Percentiles rank a stretch among this genome's conserved stretches.
Evolutionary conservation across 2,329 filamentous ascomycete species (phyloP).

Genomic region (Epichloe baconii): DNA sequence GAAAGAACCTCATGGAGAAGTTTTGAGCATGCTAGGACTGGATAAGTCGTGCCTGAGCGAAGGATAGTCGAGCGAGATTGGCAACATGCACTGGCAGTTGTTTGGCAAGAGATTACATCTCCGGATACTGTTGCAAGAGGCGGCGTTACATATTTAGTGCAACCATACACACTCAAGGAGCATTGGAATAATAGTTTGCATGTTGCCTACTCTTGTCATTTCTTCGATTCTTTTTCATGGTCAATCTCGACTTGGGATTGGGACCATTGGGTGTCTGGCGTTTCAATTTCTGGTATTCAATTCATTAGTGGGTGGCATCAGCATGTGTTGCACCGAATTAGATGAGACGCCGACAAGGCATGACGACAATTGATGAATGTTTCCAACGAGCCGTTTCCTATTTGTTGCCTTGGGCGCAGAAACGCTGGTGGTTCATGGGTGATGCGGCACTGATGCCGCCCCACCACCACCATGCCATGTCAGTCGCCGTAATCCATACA

Average conservation of each 20-base stretch:
- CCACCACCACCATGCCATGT: no score
- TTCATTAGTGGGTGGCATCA: not conserved
- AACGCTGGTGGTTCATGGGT: no score
- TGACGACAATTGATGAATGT: not conserved
- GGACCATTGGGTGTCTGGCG: not conserved
- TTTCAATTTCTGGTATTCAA: not conserved
- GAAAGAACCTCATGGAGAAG: slow-evolving; percentile 76
- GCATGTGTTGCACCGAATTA: not conserved
- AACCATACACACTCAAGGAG: not conserved
- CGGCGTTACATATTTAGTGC: not conserved
- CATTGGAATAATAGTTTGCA: not conserved
- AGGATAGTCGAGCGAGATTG: not conserved
- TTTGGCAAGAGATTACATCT: not conserved
- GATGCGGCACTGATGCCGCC: no score
- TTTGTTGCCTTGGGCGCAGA: no score
- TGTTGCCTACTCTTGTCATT: not conserved
- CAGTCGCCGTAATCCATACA: no score
- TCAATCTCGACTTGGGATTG: not conserved
- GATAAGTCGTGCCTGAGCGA: not conserved
- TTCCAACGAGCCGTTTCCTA: not conserved
- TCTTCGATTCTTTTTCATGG: not conserved
- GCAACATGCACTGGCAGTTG: not conserved
- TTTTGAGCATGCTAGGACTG: slow-evolving; percentile 21
- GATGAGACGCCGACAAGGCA: not conserved
- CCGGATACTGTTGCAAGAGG: not conserved